These are phyloP conservation scores for Globisporangium parvum DNA, from an alignment of 352 stramenopile species.

Conservation along the genomic window DNA sequence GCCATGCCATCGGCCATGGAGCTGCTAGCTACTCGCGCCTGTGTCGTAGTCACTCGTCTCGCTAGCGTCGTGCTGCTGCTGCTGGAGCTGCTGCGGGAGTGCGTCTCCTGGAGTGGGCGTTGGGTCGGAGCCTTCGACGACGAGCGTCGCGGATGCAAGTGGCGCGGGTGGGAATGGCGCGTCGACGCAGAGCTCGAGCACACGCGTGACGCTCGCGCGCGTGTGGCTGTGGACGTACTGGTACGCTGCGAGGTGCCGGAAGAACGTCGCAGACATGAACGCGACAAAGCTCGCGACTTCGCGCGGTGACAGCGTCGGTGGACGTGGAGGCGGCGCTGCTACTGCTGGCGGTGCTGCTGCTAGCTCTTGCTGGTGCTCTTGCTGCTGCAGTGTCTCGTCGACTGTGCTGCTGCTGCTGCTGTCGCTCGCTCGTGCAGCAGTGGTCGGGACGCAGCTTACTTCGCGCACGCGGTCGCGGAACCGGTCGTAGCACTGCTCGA, in stretches of 20 bases:
- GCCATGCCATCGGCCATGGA: not conserved
- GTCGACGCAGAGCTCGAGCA: slow-evolving; percentile 35
- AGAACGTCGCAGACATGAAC: slow-evolving; percentile 70
- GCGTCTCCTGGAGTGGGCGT: too few species aligned
- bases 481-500: slow-evolving; percentile 32
- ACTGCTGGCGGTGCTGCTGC: not conserved
- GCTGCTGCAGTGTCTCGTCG: not conserved
- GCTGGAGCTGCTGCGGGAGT: not conserved
- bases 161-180: slow-evolving; percentile 33
- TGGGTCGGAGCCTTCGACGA: not conserved
- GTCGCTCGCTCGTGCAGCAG: not conserved
- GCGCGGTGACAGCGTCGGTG: slow-evolving; percentile 17
- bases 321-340: not conserved
- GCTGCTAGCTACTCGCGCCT: not conserved
- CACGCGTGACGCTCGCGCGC: slow-evolving; percentile 22
- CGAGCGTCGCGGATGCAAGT: slow-evolving; percentile 22
- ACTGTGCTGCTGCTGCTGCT: not conserved
- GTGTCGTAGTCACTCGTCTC: not conserved
- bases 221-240: slow-evolving; percentile 42
- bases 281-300: slow-evolving; percentile 54
- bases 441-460: slow-evolving; percentile 8
- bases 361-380: not conserved
- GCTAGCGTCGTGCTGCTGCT: not conserved
- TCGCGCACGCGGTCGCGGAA: slow-evolving; percentile 28
- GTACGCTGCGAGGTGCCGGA: slow-evolving; percentile 55